Percentiles rank a stretch among this genome's conserved stretches.
Evolutionary conservation across 2,329 filamentous ascomycete species (phyloP).

Genomic region (Microsporum audouinii): DNA sequence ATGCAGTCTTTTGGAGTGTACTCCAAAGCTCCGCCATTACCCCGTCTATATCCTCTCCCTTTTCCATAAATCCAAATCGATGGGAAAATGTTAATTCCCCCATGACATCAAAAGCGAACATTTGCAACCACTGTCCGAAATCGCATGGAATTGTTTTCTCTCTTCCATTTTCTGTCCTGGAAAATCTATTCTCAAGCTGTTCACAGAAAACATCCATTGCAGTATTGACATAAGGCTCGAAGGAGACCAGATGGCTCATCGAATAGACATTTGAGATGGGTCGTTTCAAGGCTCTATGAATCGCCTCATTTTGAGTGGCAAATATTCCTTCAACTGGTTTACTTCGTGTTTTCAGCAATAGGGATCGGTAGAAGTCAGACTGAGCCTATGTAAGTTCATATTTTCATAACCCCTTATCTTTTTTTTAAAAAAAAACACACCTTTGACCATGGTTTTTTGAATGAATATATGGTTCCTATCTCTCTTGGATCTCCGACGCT

Average conservation of each 20-base stretch:
- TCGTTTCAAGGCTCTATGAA: background rate
- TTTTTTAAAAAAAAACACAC: slow-evolving; percentile 8
- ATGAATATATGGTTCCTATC: slow-evolving; percentile 63
- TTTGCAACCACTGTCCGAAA: slow-evolving; percentile 15
- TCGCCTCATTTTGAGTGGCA: slow-evolving; percentile 1
- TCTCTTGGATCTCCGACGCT: slow-evolving; percentile 63
- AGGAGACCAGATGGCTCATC: slow-evolving; percentile 1
- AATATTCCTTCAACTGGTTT: slow-evolving; percentile 2
- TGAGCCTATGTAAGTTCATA: background rate
- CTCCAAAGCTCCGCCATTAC: slow-evolving; percentile 1
- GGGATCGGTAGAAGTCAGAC: background rate
- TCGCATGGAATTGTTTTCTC: slow-evolving; percentile 7
- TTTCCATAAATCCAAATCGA: slow-evolving; percentile 17
- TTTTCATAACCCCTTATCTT: background rate
- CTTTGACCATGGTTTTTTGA: slow-evolving; percentile 49
- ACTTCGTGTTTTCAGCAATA: background rate
- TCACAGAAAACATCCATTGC: background rate
- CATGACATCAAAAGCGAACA: slow-evolving; percentile 20
- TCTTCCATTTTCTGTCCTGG: background rate
- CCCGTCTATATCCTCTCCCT: slow-evolving; percentile 7
- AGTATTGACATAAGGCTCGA: slow-evolving; percentile 1
- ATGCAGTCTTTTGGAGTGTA: background rate
- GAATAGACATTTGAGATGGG: slow-evolving; percentile 1
- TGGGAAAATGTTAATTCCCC: slow-evolving; percentile 22
- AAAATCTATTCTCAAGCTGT: background rate